phyloP scores from a whole-genome alignment of 2,329 filamentous ascomycete species.

The Epichloe sp. region DNA sequence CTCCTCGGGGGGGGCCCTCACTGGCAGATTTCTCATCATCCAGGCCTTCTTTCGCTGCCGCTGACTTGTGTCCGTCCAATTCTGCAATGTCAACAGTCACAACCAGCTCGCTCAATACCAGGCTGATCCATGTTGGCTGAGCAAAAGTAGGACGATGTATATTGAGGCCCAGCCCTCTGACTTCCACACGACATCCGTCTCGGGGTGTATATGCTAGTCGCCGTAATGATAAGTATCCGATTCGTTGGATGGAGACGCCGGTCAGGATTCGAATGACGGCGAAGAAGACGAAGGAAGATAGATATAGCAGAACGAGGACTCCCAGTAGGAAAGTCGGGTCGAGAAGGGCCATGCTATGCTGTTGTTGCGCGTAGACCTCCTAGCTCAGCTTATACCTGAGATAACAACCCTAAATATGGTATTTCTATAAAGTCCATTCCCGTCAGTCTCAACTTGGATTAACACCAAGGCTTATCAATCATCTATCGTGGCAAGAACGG shows the following conservation, averaged over 20 bases:
- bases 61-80: conserved; percentile 38
- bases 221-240: conserved; percentile 84
- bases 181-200: conserved; percentile 80
- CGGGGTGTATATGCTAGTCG: conserved; percentile 80
- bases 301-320: conserved; percentile 71
- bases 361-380: not conserved
- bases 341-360: conserved; percentile 50
- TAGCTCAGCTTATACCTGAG: not conserved
- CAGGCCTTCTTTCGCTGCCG: conserved; percentile 16
- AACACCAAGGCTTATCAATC: not conserved
- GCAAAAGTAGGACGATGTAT: conserved; percentile 92
- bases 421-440: not conserved
- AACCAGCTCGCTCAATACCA: conserved; percentile 74
- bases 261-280: conserved; percentile 85
- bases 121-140: conserved; percentile 90
- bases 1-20: conserved; percentile 13
- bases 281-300: conserved; percentile 86
- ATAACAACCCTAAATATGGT: not conserved
- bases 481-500: not conserved
- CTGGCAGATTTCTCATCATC: conserved; percentile 13
- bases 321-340: conserved; percentile 77
- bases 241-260: conserved; percentile 86
- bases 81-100: conserved; percentile 68
- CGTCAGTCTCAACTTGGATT: not conserved
- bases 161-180: conserved; percentile 76